phyloP scores from a whole-genome alignment of 2,329 filamentous ascomycete genomes.

The Helminthosporium solani region DNA sequence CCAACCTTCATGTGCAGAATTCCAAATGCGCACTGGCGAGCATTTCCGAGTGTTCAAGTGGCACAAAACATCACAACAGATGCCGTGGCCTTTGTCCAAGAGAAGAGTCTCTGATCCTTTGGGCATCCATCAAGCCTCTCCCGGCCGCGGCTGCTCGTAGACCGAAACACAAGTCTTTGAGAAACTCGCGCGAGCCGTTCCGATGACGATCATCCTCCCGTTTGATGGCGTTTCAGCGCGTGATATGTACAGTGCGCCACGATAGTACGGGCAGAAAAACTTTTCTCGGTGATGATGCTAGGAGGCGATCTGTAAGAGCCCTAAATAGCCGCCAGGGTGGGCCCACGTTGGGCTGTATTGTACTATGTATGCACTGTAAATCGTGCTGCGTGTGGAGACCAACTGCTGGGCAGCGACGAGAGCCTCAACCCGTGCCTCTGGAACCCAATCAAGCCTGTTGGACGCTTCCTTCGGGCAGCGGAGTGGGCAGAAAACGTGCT shows the following conservation, averaged over 20 bases:
- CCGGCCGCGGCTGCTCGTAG: slow-evolving; percentile 1
- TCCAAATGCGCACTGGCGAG: background rate
- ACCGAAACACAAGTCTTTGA: background rate
- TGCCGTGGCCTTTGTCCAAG: background rate
- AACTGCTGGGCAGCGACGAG: slow-evolving; percentile 11
- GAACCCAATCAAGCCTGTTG: slow-evolving; percentile 6
- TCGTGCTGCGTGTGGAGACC: slow-evolving; percentile 9
- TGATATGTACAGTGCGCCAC: background rate
- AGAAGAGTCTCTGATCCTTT: background rate
- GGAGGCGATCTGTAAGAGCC: slow-evolving; percentile 2
- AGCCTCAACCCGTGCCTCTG: slow-evolving; percentile 10
- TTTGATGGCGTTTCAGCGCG: slow-evolving; percentile 1
- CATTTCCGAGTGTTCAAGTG: too few species aligned
- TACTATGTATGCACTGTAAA: slow-evolving; percentile 10
- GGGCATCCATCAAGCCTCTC: background rate
- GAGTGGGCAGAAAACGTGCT: slow-evolving; percentile 3
- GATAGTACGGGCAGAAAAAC: background rate
- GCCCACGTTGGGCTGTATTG: slow-evolving; percentile 10
- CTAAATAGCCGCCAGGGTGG: slow-evolving; percentile 11
- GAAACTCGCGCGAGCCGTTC: background rate
- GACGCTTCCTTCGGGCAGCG: slow-evolving; percentile 10
- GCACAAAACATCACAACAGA: background rate
- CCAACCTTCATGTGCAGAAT: background rate
- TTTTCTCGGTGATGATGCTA: slow-evolving; percentile 2
- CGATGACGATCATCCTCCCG: background rate